Evolutionary conservation across 2,329 filamentous ascomycete genomes (phyloP), one percentile per base, ranked within the genome.

Genomic region (Arachnopeziza araneosa): DNA sequence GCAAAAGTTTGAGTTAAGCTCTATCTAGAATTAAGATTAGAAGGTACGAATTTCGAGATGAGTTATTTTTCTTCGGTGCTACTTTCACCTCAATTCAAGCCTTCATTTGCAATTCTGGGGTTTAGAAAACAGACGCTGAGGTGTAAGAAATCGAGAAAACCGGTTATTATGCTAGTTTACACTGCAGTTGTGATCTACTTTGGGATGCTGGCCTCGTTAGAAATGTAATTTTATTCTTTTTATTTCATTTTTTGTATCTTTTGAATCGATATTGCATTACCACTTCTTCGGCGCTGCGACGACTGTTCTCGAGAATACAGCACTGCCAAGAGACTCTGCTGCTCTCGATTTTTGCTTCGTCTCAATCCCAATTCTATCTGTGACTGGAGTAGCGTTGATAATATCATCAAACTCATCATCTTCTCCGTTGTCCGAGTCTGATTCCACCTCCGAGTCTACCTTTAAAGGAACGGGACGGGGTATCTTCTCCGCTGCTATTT

Each of bases 361-460:
- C 50, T 80, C 77, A 52, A 89, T 87, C 0, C 93, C 93, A 14
- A 89, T 90, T 58, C 88, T 84, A 72, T 97, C 93, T 0, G 93
- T 97, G 21, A 96, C 85, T 0, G 91, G 91, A 2, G 91, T 93
- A 0, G 95, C 93, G 67, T 93, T 86, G 70, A 97, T 96, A 74
- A 99, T 96, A 66, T 88, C 88, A 71, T 98, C 93, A 71, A 98
- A 96, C 55, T 91, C 88, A 53, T 89, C 89, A 57, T 95, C 88
- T 54, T 73, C 69, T 30, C 77, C 82, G 59, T 88, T 83, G 63
- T 91, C 89, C 2, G 87, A 90, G 62, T 89, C 89, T 1, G 89
- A 86, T 69, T 89, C 85, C 2, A 83, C 83, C 57, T 90, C 85
- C 0, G 85, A 84, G 59, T 90, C 88, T 50, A 22, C 22, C 36